Conservation (phyloP, 1,139 yeast genomes). For the Debaryomyces nepalensis region DNA sequence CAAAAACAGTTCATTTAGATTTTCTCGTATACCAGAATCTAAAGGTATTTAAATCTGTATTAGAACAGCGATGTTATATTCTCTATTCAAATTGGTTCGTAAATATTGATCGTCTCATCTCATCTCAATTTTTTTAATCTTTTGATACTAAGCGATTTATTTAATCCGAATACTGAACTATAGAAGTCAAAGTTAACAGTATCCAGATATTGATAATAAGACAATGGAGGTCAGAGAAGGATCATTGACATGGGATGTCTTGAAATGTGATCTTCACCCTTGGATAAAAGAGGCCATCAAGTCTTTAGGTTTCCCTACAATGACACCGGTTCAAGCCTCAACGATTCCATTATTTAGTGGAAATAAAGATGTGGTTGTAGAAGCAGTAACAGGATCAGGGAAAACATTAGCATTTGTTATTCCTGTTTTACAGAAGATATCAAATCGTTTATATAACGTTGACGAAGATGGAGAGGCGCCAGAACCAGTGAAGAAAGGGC, state of each 20-base stretch:
- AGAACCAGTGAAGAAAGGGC: conserved; percentile 56
- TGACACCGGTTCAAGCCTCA: conserved; percentile 99
- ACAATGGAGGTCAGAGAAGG: conserved; percentile 37
- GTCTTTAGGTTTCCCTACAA: conserved; percentile 73
- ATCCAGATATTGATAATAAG: not conserved
- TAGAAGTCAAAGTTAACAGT: not conserved
- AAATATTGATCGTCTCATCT: conserved; percentile 13
- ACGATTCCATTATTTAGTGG: conserved; percentile 84
- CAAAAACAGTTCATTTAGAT: no score
- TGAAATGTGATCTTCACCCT: conserved; percentile 42
- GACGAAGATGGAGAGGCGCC: conserved; percentile 27
- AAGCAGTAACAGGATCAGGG: conserved; percentile 97
- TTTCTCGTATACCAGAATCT: no score
- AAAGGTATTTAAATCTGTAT: no score
- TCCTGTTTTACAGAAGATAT: conserved; percentile 75
- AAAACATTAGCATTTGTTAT: conserved; percentile 87
- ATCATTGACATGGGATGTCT: conserved; percentile 45
- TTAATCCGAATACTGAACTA: no score
- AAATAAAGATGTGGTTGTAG: conserved; percentile 96
- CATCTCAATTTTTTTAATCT: conserved; percentile 16
- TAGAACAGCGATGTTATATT: no score
- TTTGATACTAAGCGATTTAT: conserved; percentile 10
- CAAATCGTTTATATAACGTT: conserved; percentile 31
- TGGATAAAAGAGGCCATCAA: conserved; percentile 65
- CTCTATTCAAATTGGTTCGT: conserved; percentile 1